Percentiles rank a stretch among this genome's conserved stretches.
phyloP scores from a whole-genome alignment of 768 basidiomycete genomes.

The Lentinula lateritia region DNA sequence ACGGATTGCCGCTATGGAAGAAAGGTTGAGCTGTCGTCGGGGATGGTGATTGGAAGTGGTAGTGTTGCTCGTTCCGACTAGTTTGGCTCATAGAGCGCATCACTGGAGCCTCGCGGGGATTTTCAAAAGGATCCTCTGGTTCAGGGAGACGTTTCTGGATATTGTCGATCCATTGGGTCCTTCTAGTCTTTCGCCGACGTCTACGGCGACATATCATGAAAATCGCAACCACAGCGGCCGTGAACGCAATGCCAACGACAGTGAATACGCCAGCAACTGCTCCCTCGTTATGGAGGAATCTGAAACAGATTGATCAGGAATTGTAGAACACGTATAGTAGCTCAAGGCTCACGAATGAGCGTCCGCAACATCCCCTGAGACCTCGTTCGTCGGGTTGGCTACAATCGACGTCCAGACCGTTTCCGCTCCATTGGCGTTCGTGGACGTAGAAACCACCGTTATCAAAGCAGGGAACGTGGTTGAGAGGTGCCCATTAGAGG shows the following conservation, averaged over 20 bases:
- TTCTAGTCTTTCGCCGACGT: constrained; percentile 32
- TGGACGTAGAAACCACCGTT: constrained; percentile 41
- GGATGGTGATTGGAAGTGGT: not conserved
- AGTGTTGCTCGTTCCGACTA: not conserved
- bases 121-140: constrained; percentile 32
- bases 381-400: constrained; percentile 40
- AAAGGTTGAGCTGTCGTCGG: not conserved
- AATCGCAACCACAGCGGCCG: constrained; percentile 37
- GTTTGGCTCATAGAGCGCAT: constrained; percentile 1
- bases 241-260: constrained; percentile 52
- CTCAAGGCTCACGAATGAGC: constrained; percentile 18
- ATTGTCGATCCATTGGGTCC: constrained; percentile 28
- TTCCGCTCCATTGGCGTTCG: constrained; percentile 35
- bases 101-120: constrained; percentile 10
- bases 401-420: constrained; percentile 48
- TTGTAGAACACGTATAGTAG: not conserved
- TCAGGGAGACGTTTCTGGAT: constrained; percentile 27
- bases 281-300: constrained; percentile 49
- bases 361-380: constrained; percentile 12
- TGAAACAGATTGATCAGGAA: not conserved
- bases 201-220: constrained; percentile 38
- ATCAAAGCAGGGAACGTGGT: constrained; percentile 40
- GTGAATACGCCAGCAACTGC: constrained; percentile 75
- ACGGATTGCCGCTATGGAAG: not conserved
- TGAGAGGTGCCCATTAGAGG: constrained; percentile 28